A percentile compares a stretch with the other conserved stretches of the same genome.
These are phyloP conservation scores for Suhomyces emberorum DNA, from an alignment of 805 yeast genomes.

Conservation along the genomic window DNA sequence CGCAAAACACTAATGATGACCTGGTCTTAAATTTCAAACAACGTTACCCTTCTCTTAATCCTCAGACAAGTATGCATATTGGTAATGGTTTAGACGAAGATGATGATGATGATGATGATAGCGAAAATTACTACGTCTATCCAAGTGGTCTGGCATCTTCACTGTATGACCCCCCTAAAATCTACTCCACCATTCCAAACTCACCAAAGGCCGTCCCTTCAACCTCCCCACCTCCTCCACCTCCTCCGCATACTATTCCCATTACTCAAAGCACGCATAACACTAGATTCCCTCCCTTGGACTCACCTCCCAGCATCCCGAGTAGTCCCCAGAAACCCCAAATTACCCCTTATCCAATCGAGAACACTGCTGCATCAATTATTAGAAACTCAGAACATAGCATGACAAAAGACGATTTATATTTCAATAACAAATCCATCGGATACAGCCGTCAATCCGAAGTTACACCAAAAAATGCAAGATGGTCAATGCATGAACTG, in stretches of 20 bases:
- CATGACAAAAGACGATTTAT: neutral
- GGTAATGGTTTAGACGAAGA: neutral
- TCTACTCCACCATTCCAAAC: no score
- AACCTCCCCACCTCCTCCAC: constrained; percentile 1
- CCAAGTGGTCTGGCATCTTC: neutral
- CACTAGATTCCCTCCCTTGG: constrained; percentile 1
- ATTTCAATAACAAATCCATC: neutral
- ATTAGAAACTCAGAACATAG: neutral
- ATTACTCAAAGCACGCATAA: neutral
- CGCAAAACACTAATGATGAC: constrained; percentile 4
- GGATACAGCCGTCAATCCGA: neutral
- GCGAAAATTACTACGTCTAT: neutral
- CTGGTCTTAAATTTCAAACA: constrained; percentile 4
- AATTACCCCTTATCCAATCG: constrained; percentile 4
- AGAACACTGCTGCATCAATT: no score
- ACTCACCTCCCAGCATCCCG: neutral
- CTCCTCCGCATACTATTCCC: constrained; percentile 2
- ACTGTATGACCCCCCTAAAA: no score
- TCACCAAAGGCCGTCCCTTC: no score
- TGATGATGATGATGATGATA: neutral
- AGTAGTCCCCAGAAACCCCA: neutral
- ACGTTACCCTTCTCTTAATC: constrained; percentile 7
- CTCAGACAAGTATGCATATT: neutral
- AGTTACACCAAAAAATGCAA: neutral
- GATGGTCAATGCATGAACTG: neutral